These are phyloP conservation scores for Melampsora larici-populina DNA, from an alignment of 1,284 basidiomycete species.

Conservation along the genomic window DNA sequence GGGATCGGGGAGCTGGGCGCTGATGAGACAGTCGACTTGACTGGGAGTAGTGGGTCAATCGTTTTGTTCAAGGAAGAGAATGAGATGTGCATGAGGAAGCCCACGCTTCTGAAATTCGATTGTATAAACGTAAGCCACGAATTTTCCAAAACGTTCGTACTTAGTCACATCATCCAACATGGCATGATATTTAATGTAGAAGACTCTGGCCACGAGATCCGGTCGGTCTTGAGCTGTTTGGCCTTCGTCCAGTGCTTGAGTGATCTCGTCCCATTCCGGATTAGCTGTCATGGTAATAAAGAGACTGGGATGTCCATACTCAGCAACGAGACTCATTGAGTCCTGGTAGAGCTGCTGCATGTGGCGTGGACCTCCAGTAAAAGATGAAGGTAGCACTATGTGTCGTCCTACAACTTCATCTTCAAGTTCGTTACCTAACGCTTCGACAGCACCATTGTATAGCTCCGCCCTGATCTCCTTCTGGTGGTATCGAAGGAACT, in stretches of 20 bases:
- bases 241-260: too few species aligned
- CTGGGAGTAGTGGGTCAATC: background rate
- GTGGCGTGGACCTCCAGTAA: background rate
- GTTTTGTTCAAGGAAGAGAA: too few species aligned
- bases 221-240: too few species aligned
- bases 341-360: constrained; percentile 19
- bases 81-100: too few species aligned
- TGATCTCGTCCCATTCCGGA: too few species aligned
- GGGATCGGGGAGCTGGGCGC: constrained; percentile 3
- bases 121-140: too few species aligned
- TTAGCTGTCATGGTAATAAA: too few species aligned
- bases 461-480: too few species aligned
- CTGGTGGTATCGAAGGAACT: constrained; percentile 54
- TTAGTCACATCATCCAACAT: background rate
- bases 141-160: background rate
- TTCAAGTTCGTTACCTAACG: background rate
- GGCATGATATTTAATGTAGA: background rate
- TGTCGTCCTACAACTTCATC: background rate
- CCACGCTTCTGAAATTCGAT: too few species aligned
- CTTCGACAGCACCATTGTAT: background rate
- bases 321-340: too few species aligned
- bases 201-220: background rate
- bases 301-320: too few species aligned
- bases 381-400: constrained; percentile 6
- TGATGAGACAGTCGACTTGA: background rate